Percentiles rank a stretch among this genome's conserved stretches.
These are phyloP conservation scores for Trichoderma koningii DNA, from an alignment of 2,329 filamentous ascomycete species.

Conservation along the genomic window DNA sequence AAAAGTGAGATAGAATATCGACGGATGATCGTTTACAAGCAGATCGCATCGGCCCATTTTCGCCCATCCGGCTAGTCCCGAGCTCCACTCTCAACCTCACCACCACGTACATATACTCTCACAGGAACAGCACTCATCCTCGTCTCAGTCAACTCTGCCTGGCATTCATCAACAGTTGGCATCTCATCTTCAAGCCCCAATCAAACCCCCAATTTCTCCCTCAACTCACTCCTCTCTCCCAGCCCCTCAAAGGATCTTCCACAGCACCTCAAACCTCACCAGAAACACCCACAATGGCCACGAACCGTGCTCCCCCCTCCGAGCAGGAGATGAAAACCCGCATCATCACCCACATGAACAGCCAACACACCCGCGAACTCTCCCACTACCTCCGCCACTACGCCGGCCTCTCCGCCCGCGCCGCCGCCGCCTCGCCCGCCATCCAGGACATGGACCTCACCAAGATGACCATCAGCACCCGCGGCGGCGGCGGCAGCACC, in stretches of 20 bases:
- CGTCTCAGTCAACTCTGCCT: not conserved
- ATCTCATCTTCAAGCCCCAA: not conserved
- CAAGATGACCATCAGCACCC: slow-evolving; percentile 61
- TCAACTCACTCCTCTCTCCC: too few species aligned
- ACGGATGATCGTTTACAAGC: too few species aligned
- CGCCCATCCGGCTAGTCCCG: not conserved
- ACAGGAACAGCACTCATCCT: not conserved
- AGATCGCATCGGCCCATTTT: too few species aligned
- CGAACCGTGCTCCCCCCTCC: slow-evolving; percentile 18
- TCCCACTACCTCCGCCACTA: slow-evolving; percentile 77
- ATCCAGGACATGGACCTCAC: slow-evolving; percentile 67
- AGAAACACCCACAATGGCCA: not conserved
- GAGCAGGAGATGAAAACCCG: slow-evolving; percentile 40
- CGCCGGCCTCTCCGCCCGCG: slow-evolving; percentile 56
- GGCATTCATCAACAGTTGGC: not conserved
- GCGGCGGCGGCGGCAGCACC: slow-evolving; percentile 43
- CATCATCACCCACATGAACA: slow-evolving; percentile 81
- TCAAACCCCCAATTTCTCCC: not conserved
- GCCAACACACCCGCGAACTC: slow-evolving; percentile 74
- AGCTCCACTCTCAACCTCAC: slow-evolving; percentile 21
- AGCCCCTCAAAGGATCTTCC: too few species aligned
- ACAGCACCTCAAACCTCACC: too few species aligned
- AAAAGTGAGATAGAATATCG: too few species aligned
- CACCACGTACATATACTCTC: not conserved
- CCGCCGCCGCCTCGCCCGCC: slow-evolving; percentile 55